Evolutionary conservation across 2,329 filamentous ascomycete species (phyloP), one percentile per base, ranked within the genome.

Genomic region (Diplodia mutila): DNA sequence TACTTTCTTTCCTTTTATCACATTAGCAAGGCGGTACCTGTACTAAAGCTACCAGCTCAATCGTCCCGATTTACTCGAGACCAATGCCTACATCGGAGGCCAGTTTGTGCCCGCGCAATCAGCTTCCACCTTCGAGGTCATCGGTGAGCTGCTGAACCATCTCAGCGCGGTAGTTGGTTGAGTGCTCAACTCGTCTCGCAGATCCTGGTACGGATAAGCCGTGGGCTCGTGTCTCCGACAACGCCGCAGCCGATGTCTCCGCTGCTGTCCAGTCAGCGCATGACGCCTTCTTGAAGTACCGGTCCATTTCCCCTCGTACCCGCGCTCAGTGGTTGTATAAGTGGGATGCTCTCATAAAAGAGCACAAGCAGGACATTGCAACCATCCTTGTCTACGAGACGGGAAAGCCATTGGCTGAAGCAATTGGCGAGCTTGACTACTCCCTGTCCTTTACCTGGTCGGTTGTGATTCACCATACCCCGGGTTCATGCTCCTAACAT

Each of bases 301-400:
- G 81, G 67, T 88, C 86, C 70, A 78, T 84, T 65, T 90, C 85
- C 70, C 88, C 89, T 0, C 82, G 87, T 21, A 82, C 82, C 63
- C 84, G 89, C 65, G 88, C 89, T 1, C 85, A 89, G 71, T 85
- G 86, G 77, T 79, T 91, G 8, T 77, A 88, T 65, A 87, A 87
- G 75, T 91, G 89, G 88, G 86, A 91, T 75, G 76, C 83, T 3
- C 80, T 91, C 67, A 90, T 90, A 70, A 83, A 85, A 12, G 86
- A 86, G 65, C 86, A 89, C 71, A 83, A 80, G 69, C 85, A 89
- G 55, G 89, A 91, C 70, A 78, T 91, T 42, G 87, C 88, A 2
- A 84, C 85, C 21, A 87, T 90, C 67, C 79, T 90, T 2, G 88
- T 87, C 0, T 85, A 89, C 70, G 86, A 86, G 74, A 85, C 83